Evolutionary conservation across 306 rosid species (phyloP), one percentile per base, ranked within the genome.

Genomic region (Vigna angularis): DNA sequence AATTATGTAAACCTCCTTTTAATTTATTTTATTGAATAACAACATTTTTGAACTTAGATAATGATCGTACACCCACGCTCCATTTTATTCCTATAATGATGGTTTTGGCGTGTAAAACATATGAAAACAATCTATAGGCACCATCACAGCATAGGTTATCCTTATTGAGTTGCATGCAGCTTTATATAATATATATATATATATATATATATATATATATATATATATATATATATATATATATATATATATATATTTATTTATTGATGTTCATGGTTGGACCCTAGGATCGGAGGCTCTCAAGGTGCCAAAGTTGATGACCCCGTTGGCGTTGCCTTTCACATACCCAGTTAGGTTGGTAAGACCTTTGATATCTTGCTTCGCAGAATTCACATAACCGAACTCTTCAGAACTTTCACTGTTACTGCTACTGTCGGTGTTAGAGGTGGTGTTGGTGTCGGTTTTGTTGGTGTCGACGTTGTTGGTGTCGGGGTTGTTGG

Each of bases 271-370:
- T 78, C 77, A 79, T 59, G 72, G 15, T 38, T 79, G 61, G 24
- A 40, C 50, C 17, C 3, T 45, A 12, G 15, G 26, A 34, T 72
- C 13, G 15, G 82, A 70, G 20, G 85, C 20, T 2, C 17, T n/a
- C 47, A 84, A 61, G 36, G 66, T 12, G 2, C 87, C 84, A 56
- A 84, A 75, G 84, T 84, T 84, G 79, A 84, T 80, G 51, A 65
- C 79, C 0, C 87, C 87, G 65, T 84, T 84, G 65, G 87, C 87
- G 45, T 84, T 80, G 18, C 87, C 87, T 75, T 71, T 84, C 9
- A 84, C 82, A 7, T 70, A 75, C 10, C 87, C 87, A 66, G 87
- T 84, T 14, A 70, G 84, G 36, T 84, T 84, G 2, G 82, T 70
- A 49, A 84, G 87, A 56, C 87, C 87, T 50, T 84, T 84, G 7